Evolutionary conservation across 2,329 filamentous ascomycete species (phyloP), one percentile per base, ranked within the genome.

Genomic region (Onygenales sp.): DNA sequence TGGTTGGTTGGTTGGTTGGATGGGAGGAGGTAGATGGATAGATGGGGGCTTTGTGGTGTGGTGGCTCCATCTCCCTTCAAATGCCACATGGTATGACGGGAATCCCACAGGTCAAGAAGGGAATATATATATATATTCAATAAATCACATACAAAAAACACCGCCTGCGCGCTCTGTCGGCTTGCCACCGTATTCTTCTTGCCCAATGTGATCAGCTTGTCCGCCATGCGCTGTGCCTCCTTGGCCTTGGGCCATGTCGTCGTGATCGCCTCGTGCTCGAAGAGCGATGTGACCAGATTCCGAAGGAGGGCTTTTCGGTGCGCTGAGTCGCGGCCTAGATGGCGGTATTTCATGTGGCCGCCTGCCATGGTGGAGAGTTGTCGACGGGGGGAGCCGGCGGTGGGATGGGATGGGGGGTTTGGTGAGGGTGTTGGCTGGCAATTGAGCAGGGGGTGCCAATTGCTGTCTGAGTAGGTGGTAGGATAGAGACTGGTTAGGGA

Each of bases 201-300:
- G 17, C 88, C 92, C 62, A 95, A 71, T 4, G 91, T 96, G 64
- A 98, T 91, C 61, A 97, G 77, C 77, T 95, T 94, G 68, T 98
- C 93, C 6, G 91, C 93, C 62, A 97, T 71, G 43, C 88, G 81
- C 74, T 98, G 93, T 17, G 93, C 88, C 76, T 98, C 93, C 74
- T 97, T 98, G 47, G 93, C 93, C 75, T 97, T 97, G 69, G 86
- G 85, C 80, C 87, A 96, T 74, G 93, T 95, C 49, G 93, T 98
- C 59, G 86, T 84, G 74, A 98, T 95, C 58, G 88, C 84, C 76
- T 98, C 93, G 72, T 95, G 84, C 71, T 88, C 81, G 74, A 98
- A 87, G 61, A 98, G 86, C 52, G 92, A 93, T 61, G 92, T 95
- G 69, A 97, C 91, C 57, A 98, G 79, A 74, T 97, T 96, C 66